Evolutionary conservation across 257 asterid species (phyloP).

Genomic region (Apocynum venetum): DNA sequence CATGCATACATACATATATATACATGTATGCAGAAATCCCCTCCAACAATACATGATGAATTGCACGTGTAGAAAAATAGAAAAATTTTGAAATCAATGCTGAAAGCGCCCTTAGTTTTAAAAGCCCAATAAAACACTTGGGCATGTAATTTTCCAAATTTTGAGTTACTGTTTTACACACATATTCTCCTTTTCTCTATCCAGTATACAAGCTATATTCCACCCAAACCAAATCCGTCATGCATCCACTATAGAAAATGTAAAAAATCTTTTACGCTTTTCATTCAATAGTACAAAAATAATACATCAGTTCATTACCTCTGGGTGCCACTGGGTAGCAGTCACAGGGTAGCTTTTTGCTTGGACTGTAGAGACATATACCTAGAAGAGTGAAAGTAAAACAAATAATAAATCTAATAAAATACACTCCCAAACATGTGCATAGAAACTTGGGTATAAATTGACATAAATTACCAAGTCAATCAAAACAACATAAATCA

Average conservation of each 20-base stretch:
- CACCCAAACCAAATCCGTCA: background rate
- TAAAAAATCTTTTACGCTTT: background rate
- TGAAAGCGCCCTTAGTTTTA: background rate
- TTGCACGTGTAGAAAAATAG: background rate
- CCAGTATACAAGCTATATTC: background rate
- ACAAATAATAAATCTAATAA: background rate
- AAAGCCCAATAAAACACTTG: background rate
- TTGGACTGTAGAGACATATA: conserved; percentile 77
- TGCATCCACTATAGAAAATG: background rate
- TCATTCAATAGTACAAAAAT: background rate
- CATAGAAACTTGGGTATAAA: background rate
- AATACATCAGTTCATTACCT: conserved; percentile 42
- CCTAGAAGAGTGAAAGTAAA: conserved; percentile 37
- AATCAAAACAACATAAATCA: background rate
- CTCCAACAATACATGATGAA: background rate
- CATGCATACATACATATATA: background rate
- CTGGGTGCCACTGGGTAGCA: conserved; percentile 97
- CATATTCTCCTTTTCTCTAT: background rate
- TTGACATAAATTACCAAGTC: background rate
- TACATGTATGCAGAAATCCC: background rate
- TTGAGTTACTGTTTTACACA: background rate
- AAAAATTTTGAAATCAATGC: background rate
- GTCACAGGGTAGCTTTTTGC: conserved; percentile 74
- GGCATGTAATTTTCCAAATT: background rate
- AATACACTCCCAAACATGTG: background rate